Percentiles rank a stretch among this genome's conserved stretches.
Conservation (phyloP, 164 flowering plant genomes). For the Tinospora cordifolia region DNA sequence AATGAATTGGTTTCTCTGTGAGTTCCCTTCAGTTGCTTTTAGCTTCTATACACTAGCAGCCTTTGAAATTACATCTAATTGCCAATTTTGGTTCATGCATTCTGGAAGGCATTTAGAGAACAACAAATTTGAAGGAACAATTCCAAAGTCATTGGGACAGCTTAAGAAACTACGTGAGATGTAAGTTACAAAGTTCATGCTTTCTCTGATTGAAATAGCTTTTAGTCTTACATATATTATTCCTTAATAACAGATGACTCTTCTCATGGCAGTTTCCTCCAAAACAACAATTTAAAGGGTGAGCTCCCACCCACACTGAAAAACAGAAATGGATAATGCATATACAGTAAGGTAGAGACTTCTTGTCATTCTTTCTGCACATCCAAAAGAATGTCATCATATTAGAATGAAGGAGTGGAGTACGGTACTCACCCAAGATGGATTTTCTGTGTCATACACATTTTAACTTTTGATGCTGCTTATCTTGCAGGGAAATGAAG, state of each 20-base stretch:
- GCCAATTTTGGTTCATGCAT: neutral
- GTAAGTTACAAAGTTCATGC: constrained; percentile 31
- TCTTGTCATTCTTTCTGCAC: neutral
- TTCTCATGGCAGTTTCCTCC: constrained; percentile 46
- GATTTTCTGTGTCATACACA: neutral
- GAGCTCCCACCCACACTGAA: constrained; percentile 30
- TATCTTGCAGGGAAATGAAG: constrained; percentile 10
- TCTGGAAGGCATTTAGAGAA: constrained; percentile 65
- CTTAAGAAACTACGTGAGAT: constrained; percentile 44
- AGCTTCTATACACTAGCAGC: neutral
- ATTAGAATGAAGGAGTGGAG: too few relatives aligned
- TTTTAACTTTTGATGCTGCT: neutral
- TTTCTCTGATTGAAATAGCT: neutral
- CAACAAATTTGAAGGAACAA: constrained; percentile 54
- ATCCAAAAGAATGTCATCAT: too few relatives aligned
- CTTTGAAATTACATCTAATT: neutral
- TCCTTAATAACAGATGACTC: neutral
- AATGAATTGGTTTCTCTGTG: constrained; percentile 47
- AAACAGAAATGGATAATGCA: constrained; percentile 28
- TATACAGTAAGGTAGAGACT: constrained; percentile 31
- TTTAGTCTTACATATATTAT: neutral
- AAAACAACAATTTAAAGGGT: constrained; percentile 55
- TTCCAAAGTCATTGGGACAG: constrained; percentile 46
- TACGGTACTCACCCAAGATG: too few relatives aligned
- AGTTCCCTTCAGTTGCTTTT: constrained; percentile 14